Percentiles rank a stretch among this genome's conserved stretches.
Conservation (phyloP, 352 stramenopile species). For the Phytopythium boreale region DNA sequence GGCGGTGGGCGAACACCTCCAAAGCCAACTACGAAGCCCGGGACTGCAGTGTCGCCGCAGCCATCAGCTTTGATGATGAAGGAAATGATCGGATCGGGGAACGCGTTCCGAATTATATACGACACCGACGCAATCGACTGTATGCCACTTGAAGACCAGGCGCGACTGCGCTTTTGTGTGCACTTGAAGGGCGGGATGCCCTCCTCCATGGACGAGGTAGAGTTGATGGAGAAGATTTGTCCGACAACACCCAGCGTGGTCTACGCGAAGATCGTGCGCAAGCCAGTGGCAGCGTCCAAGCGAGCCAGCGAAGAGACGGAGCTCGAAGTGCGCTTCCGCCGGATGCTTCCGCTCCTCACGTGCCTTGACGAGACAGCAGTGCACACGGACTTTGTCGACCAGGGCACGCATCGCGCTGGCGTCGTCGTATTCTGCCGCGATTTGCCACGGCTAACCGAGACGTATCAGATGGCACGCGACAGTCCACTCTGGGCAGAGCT, state of each 20-base stretch:
- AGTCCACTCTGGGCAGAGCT: constrained; percentile 13
- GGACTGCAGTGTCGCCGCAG: too few relatives aligned
- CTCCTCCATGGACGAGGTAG: background rate
- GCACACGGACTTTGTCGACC: constrained; percentile 21
- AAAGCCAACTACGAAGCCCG: background rate
- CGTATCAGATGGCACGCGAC: constrained; percentile 7
- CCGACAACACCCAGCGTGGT: background rate
- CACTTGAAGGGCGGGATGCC: background rate
- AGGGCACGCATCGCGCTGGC: constrained; percentile 12
- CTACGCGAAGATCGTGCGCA: constrained; percentile 11
- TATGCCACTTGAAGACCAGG: background rate
- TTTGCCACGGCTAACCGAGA: constrained; percentile 6
- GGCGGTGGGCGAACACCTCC: background rate
- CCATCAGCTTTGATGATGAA: background rate
- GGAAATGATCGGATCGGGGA: background rate
- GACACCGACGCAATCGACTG: background rate
- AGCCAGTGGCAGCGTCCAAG: background rate
- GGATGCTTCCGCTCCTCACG: constrained; percentile 18
- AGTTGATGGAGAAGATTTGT: background rate
- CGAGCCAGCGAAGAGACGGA: background rate
- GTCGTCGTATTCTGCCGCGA: constrained; percentile 19
- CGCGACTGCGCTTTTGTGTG: background rate
- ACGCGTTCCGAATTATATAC: background rate
- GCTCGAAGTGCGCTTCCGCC: constrained; percentile 10
- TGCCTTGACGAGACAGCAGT: constrained; percentile 16